Base-by-base conservation (phyloP, 1,284 basidiomycete species). In the Abortiporus biennis region DNA sequence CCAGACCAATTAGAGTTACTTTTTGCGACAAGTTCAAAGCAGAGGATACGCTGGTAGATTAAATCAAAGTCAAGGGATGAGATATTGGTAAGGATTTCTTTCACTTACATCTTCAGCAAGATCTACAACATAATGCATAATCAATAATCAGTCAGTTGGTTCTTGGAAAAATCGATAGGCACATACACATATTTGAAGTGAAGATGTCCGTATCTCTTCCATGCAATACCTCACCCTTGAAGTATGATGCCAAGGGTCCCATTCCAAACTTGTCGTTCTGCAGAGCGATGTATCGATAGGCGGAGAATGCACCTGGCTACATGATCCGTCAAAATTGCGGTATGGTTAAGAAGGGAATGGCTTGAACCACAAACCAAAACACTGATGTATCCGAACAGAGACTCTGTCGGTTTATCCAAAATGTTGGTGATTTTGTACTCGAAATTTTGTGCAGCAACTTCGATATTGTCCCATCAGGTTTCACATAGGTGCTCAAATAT, bases 1-100 rank as follows among this genome's bases (percentile, higher is more conserved):
- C 31, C 60, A 38, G 47, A 85, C 85, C 95, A 99, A 52, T 80
- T 80, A 2, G 80, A 82, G 50, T 92, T 89, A 1, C 83, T 71
- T 61, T 97, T 98, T 0, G 95, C 92, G 33, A 98, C 83, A 16
- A 99, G 78, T 62, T 99, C 95, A 57, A 97, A 99, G 58, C 95
- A 99, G 17, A 97, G 69, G 42, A 99, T 98, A 45, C 96, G 89
- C 78, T 95, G 65, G 8, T 48, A 47, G 36, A 39, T 31, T 25
- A 23, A 24, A 38, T 40, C 42, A 49, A 49, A 23, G 24, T 31
- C 16, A 6, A 33, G 16, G 9, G 23, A 29, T n/a, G 13, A 5
- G 34, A 3, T 6, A 3, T 22, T 36, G 34, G 22, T 16, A 36
- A 36, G 27, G 16, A 37, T 11, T 21, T 11, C 5, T 15, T 19